Percentiles rank a stretch among this genome's conserved stretches.
Conservation (phyloP, 768 basidiomycete genomes). For the Phaeotremella skinneri region DNA sequence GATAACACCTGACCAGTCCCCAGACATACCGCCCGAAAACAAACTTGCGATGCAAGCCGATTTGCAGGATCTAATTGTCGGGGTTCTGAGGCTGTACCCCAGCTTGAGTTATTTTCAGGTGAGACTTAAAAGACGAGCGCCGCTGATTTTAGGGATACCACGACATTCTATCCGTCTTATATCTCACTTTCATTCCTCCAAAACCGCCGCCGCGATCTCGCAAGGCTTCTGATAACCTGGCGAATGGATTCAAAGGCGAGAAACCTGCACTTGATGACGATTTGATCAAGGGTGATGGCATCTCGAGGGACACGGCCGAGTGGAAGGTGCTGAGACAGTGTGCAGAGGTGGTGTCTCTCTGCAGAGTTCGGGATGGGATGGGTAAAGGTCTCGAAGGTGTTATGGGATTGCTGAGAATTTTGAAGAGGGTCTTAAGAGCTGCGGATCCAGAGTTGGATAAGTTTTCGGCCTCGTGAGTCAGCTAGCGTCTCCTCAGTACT, state of each 20-base stretch:
- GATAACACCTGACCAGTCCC: neutral
- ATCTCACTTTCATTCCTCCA: conserved; percentile 47
- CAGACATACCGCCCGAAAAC: conserved; percentile 41
- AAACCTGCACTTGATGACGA: too few species aligned
- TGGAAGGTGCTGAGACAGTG: conserved; percentile 39
- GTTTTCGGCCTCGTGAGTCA: conserved; percentile 67
- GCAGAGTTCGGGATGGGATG: conserved; percentile 84
- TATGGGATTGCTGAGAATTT: conserved; percentile 74
- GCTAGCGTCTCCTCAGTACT: neutral
- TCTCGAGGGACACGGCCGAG: conserved; percentile 19
- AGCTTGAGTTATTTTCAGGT: conserved; percentile 82
- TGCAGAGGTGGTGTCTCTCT: conserved; percentile 69
- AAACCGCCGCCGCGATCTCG: conserved; percentile 12
- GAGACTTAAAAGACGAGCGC: conserved; percentile 1
- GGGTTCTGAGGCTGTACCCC: conserved; percentile 69
- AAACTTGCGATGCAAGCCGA: conserved; percentile 62
- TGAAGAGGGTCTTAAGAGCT: conserved; percentile 68
- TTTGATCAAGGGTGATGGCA: neutral
- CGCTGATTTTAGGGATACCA: conserved; percentile 70
- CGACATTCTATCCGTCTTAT: conserved; percentile 80
- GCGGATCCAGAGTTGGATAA: conserved; percentile 68
- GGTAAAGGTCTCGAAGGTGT: conserved; percentile 77
- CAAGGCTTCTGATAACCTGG: neutral
- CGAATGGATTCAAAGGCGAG: neutral
- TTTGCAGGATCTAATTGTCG: conserved; percentile 70